phyloP scores from a whole-genome alignment of 2,329 filamentous ascomycete genomes.

The Ilyonectria destructans region DNA sequence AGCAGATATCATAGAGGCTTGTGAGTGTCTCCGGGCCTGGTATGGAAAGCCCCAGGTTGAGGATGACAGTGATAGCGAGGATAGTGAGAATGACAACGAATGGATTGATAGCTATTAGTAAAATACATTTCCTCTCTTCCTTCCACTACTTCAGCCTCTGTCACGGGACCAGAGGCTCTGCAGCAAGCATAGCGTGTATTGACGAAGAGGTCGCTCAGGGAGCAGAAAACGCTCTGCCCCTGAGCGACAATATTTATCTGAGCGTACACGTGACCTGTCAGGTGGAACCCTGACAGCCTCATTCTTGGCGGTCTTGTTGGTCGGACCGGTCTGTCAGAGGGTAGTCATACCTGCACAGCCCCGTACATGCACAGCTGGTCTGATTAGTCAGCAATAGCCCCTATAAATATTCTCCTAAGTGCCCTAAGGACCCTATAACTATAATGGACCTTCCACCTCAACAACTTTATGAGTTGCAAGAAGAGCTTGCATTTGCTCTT shows the following conservation, averaged over 20 bases:
- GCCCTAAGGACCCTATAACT: not conserved
- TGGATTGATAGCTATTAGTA: not conserved
- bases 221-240: not conserved
- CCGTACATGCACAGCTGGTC: too few species aligned
- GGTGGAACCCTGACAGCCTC: too few species aligned
- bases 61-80: not conserved
- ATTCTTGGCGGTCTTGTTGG: too few species aligned
- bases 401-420: not conserved
- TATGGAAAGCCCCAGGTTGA: conserved; percentile 1
- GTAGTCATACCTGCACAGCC: too few species aligned
- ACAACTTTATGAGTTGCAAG: not conserved
- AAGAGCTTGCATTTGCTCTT: conserved; percentile 5
- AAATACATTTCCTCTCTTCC: not conserved
- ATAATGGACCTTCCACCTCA: not conserved
- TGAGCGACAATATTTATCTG: too few species aligned
- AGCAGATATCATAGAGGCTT: too few species aligned
- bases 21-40: not conserved
- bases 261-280: too few species aligned
- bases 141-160: not conserved
- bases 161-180: not conserved
- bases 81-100: not conserved
- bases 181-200: not conserved
- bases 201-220: not conserved
- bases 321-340: too few species aligned
- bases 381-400: too few species aligned